A percentile compares a stretch with the other conserved stretches of the same genome.
Evolutionary conservation across 192 early-diverging fungal species (phyloP).

Genomic region (Diversispora eburnea): DNA sequence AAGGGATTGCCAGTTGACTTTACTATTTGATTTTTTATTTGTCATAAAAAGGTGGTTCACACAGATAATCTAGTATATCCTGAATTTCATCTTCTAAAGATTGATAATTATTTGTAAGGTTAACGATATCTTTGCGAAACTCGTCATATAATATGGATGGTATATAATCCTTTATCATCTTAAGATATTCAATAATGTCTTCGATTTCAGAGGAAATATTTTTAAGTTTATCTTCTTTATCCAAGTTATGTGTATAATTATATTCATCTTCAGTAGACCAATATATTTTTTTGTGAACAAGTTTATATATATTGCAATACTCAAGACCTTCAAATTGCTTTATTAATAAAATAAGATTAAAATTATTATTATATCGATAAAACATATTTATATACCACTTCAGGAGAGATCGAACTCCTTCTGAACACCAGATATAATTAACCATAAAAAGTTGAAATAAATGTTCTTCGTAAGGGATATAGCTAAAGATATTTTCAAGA

Average conservation of each 20-base stretch:
- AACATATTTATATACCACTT: too few species aligned
- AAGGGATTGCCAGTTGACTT: background rate
- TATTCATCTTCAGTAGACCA: background rate
- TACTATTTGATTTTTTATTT: background rate
- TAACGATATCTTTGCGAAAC: background rate
- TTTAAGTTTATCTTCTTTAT: background rate
- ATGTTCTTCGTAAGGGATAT: too few species aligned
- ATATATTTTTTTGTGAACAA: constrained; percentile 1
- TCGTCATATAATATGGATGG: background rate
- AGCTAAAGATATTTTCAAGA: too few species aligned
- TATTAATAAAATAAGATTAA: too few species aligned
- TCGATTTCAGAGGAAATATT: background rate
- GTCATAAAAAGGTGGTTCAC: background rate
- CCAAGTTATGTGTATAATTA: background rate
- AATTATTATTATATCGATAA: too few species aligned
- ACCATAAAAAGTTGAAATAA: too few species aligned
- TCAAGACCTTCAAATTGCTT: too few species aligned
- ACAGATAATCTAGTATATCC: background rate
- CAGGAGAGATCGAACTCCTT: too few species aligned
- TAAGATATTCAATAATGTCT: constrained; percentile 1
- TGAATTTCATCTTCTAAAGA: background rate
- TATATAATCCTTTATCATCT: constrained; percentile 1
- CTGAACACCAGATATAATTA: too few species aligned
- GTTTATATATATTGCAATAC: background rate
- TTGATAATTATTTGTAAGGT: background rate